Evolutionary conservation across 169 alveolate genomes (phyloP).

Genomic region (Plasmodium fragile): DNA sequence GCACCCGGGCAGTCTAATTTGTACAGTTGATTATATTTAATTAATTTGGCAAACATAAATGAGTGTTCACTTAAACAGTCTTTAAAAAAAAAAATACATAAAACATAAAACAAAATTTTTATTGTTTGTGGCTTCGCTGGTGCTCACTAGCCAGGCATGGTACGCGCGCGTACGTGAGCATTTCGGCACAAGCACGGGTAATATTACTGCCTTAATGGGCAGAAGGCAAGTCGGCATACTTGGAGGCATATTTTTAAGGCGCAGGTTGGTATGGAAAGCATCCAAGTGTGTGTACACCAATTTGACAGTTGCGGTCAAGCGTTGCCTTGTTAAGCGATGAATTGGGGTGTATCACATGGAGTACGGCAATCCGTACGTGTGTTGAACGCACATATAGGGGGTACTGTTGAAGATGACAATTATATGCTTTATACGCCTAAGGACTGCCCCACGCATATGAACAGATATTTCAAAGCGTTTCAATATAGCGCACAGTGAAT

Average conservation of each 20-base stretch:
- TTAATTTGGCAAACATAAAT: background rate
- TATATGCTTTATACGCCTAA: background rate
- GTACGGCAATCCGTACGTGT: background rate
- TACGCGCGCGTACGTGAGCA: background rate
- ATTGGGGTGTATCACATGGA: background rate
- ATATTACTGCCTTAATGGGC: background rate
- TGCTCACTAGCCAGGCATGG: background rate
- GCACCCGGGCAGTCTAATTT: background rate
- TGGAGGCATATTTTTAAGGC: background rate
- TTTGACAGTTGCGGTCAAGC: background rate
- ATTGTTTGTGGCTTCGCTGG: background rate
- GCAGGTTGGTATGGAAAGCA: background rate
- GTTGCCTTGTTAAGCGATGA: background rate
- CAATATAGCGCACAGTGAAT: background rate
- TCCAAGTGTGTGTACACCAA: background rate
- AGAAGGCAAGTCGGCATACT: background rate
- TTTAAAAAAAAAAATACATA: background rate
- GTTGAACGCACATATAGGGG: background rate
- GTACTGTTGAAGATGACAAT: background rate
- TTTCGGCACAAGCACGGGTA: background rate
- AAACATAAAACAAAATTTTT: background rate
- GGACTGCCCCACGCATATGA: background rate
- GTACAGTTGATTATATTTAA: background rate
- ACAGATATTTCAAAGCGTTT: background rate
- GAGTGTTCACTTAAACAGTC: constrained; percentile 2